Base-by-base conservation (phyloP, 2,329 filamentous ascomycete species). In the Cercospora sesami region DNA sequence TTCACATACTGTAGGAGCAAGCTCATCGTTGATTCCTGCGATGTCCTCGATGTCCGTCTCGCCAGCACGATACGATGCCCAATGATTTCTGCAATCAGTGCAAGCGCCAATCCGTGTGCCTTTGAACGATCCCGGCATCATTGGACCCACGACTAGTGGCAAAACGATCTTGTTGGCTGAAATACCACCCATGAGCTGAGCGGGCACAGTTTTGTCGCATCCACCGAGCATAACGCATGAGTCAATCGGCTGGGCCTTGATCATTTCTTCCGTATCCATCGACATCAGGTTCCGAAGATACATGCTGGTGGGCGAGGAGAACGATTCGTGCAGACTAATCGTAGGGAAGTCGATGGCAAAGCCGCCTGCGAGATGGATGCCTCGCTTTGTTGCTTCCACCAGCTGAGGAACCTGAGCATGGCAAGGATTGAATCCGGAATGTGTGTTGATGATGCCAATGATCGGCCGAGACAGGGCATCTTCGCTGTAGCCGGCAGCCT, bases 181-280 rank as follows among this genome's bases (percentile, higher is more conserved):
- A 16, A 92, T 89, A 0, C 86, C 89, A 1, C 90, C 90, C 90
- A 93, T 92, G 1, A 92, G 77, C 74, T 92, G 90, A 1, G 90
- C 90, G 0, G 90, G 90, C 0, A 89, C 87, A 0, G 90, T 92
- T 78, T 92, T 92, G 74, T 92, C 90, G 72, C 90, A 92, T 0
- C 90, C 89, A 89, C 42, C n/a, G 18, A 71, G 74, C 71, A 72
- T 73, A 16, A 75, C 68, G 66, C 67, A 72, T 91, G 88, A 87
- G 78, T 92, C 90, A 12, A 90, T 83, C 0, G 90, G 90, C 77
- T 92, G 90, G 0, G 89, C 90, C 53, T 82, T 82, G 64, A 92
- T 88, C 90, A 92, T 92, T 80, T 92, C 90, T 77, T 92, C 90
- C 0, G 90, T 92, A 75, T 92, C 90, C 88, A 92, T 91, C 71